phyloP scores from a whole-genome alignment of 495 filamentous ascomycete genomes.

The Aspergillus affinis region DNA sequence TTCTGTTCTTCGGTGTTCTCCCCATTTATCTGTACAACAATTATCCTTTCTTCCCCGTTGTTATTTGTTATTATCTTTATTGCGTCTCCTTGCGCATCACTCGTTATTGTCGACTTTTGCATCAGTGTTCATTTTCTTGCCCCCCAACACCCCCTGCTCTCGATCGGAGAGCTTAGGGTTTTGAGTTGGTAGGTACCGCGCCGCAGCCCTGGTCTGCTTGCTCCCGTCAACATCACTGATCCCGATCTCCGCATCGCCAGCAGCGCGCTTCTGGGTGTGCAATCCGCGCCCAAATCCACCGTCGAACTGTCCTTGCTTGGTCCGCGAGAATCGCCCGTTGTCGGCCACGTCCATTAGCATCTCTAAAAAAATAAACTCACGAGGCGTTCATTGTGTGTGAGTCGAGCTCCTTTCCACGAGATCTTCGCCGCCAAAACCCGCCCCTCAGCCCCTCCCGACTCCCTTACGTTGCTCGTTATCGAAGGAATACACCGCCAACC shows the following conservation, averaged over 20 bases:
- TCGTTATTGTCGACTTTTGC: constrained; percentile 20
- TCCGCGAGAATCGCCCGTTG: constrained; percentile 6
- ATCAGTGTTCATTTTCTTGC: background rate
- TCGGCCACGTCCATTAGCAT: constrained; percentile 15
- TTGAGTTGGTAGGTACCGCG: constrained; percentile 9
- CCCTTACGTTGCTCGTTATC: constrained; percentile 39
- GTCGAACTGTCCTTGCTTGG: constrained; percentile 21
- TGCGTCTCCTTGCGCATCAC: constrained; percentile 14
- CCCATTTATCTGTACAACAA: constrained; percentile 41
- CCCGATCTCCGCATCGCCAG: constrained; percentile 30
- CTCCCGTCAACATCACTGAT: constrained; percentile 18
- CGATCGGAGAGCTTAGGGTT: constrained; percentile 17
- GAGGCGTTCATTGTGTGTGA: constrained; percentile 49
- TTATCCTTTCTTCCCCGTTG: constrained; percentile 25
- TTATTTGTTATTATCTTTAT: constrained; percentile 17
- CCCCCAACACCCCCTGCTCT: constrained; percentile 14
- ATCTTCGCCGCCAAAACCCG: constrained; percentile 36
- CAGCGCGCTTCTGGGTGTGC: constrained; percentile 16
- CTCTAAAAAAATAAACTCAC: constrained; percentile 28
- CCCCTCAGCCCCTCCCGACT: constrained; percentile 43
- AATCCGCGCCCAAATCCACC: constrained; percentile 24
- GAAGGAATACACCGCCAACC: constrained; percentile 40
- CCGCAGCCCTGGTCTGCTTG: constrained; percentile 16
- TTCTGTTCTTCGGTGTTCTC: constrained; percentile 26
- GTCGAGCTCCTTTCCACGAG: constrained; percentile 29